Percentiles rank a stretch among this genome's conserved stretches.
These are phyloP conservation scores for Tetracladium marchalianum DNA, from an alignment of 495 filamentous ascomycete species.

Conservation along the genomic window DNA sequence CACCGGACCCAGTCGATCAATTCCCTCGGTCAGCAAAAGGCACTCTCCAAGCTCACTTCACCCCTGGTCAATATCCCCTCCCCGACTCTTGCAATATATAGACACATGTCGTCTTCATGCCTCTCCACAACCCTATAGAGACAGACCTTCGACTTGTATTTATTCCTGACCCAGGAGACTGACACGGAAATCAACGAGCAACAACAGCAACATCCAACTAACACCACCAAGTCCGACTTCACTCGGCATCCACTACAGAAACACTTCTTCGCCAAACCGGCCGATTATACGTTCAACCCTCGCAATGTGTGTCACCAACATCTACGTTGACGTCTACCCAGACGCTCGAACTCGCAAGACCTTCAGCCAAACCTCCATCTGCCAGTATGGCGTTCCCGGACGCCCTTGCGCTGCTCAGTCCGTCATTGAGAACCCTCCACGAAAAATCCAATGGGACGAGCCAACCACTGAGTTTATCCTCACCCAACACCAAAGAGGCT, in stretches of 20 bases:
- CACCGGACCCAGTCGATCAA: too few species aligned
- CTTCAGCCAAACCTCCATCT: conserved; percentile 13
- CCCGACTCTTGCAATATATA: too few species aligned
- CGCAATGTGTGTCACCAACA: conserved; percentile 21
- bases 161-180: conserved; percentile 19
- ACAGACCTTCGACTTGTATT: conserved; percentile 11
- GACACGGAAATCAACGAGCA: conserved; percentile 1
- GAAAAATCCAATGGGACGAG: conserved; percentile 17
- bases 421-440: conserved; percentile 12
- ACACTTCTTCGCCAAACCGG: conserved; percentile 1
- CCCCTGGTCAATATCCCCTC: too few species aligned
- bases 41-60: too few species aligned
- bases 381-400: conserved; percentile 13
- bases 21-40: too few species aligned
- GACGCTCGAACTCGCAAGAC: conserved; percentile 5
- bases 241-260: conserved; percentile 1
- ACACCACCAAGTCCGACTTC: neutral
- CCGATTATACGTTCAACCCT: conserved; percentile 6
- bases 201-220: neutral
- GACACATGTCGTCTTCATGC: conserved; percentile 14
- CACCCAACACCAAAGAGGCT: neutral
- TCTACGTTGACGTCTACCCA: conserved; percentile 19
- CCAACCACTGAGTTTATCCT: conserved; percentile 16
- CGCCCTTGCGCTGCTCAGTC: conserved; percentile 14
- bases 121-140: conserved; percentile 12